Percentiles rank a stretch among this genome's conserved stretches.
These are phyloP conservation scores for Ophiostoma populinum DNA, from an alignment of 2,329 filamentous ascomycete genomes.

Conservation along the genomic window DNA sequence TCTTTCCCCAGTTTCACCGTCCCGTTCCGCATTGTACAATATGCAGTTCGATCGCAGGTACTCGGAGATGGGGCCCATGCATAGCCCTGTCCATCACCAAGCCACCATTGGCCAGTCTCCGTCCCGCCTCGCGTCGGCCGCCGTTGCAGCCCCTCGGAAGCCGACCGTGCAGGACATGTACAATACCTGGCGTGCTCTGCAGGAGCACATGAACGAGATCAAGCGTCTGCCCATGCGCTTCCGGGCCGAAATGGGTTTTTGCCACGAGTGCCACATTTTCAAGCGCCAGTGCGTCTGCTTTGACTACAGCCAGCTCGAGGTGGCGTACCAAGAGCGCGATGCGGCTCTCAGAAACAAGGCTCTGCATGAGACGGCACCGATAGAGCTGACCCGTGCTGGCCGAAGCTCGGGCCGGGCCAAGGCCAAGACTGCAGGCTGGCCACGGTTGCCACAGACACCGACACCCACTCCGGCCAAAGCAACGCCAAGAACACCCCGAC, in stretches of 20 bases:
- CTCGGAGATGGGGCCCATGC: too few species aligned
- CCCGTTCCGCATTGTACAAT: too few species aligned
- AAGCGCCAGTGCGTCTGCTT: slow-evolving; percentile 11
- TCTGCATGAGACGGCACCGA: neutral
- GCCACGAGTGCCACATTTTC: slow-evolving; percentile 9
- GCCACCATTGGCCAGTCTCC: too few species aligned
- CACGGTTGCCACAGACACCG: too few species aligned
- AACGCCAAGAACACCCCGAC: too few species aligned
- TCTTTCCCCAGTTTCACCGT: too few species aligned
- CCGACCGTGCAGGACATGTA: slow-evolving; percentile 12
- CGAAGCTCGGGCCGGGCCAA: neutral
- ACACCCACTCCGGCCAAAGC: too few species aligned
- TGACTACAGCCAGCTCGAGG: slow-evolving; percentile 9
- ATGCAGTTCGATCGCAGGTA: too few species aligned
- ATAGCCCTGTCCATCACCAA: too few species aligned
- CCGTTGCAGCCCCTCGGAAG: neutral
- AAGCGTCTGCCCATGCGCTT: slow-evolving; percentile 9
- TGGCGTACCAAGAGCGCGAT: slow-evolving; percentile 3
- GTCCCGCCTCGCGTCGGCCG: neutral
- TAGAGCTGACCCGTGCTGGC: neutral
- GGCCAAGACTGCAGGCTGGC: too few species aligned
- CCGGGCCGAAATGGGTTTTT: slow-evolving; percentile 6
- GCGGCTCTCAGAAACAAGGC: slow-evolving; percentile 2
- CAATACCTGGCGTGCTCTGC: slow-evolving; percentile 11
- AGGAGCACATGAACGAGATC: slow-evolving; percentile 7